Base-by-base conservation (phyloP, 176 grass and related monocot genomes). In the Musa beccarii region DNA sequence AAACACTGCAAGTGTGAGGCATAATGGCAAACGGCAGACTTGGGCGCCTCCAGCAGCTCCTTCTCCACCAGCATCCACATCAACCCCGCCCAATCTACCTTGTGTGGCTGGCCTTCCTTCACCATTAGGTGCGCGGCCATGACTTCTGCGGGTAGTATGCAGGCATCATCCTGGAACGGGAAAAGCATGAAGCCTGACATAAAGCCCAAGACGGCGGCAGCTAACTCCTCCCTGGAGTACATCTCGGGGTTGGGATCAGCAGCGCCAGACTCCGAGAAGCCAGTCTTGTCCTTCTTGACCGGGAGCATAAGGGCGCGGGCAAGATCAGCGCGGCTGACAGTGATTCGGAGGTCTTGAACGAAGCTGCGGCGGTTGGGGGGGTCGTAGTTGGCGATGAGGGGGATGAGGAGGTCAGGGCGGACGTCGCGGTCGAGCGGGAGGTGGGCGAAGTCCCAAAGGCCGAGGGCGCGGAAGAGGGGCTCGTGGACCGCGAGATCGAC, bases 41-140 rank as follows among this genome's bases (percentile, higher is more conserved):
- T 82, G 9, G 82, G 83, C 63, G 87, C 51, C 66, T 94, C 84
- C 12, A 80, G 52, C 25, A 99, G 83, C 86, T 99, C 96, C 80
- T 99, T 92, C 69, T 94, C 89, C 50, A 99, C 79, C 66, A 99
- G 83, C 19, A 79, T 74, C 91, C 96, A 95, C 81, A 99, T 84
- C 53, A 99, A 72, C 5, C 83, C 83, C 0, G 76, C 83, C 96
- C 96, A 95, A 79, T 99, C 84, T 29, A 99, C 91, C 90, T 85
- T 88, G 73, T 89, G 84, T 16, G 84, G 69, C 0, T 68, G 82
- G n/a, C 89, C 95, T 13, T 92, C 88, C 82, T 72, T 86, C 54
- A 99, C 91, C n/a, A 69, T 15, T 74, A 80, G 80, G 54, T 88
- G 78, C n/a, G 79, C 91, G 28, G 82, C 57, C 4, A 59, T 88